Percentiles rank a stretch among this genome's conserved stretches.
These are phyloP conservation scores for Trametes gibbosa DNA, from an alignment of 768 basidiomycete genomes.

Conservation along the genomic window DNA sequence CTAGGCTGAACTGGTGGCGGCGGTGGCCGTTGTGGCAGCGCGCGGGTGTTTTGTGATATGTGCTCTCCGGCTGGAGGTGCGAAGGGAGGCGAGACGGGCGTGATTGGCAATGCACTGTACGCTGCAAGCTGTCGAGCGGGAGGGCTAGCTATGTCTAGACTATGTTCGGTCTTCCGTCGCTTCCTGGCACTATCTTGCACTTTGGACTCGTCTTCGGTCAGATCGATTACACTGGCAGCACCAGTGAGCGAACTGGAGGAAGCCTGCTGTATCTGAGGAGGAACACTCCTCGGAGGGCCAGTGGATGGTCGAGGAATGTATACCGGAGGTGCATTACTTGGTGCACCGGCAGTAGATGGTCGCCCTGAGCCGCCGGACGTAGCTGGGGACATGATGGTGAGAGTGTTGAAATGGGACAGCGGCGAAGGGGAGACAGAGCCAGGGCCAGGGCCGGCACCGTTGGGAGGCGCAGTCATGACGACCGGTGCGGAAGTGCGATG, in stretches of 20 bases:
- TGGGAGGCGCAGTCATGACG: not conserved
- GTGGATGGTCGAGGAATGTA: not conserved
- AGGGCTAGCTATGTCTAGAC: not conserved
- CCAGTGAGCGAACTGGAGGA: constrained; percentile 11
- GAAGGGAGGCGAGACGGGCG: not conserved
- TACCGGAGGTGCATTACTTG: not conserved
- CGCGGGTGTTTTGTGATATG: not conserved
- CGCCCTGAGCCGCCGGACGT: constrained; percentile 8
- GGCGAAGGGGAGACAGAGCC: constrained; percentile 7
- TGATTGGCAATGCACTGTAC: not conserved
- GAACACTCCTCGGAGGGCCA: not conserved
- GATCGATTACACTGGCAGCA: constrained; percentile 13
- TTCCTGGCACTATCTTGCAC: not conserved
- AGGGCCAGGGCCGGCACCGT: not conserved
- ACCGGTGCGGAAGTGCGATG: constrained; percentile 8
- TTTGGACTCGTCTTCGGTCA: not conserved
- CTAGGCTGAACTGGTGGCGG: too few relatives aligned
- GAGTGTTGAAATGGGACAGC: not conserved
- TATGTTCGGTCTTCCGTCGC: constrained; percentile 7
- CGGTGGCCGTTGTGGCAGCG: not conserved
- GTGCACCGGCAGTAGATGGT: not conserved
- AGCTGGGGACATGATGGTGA: constrained; percentile 4
- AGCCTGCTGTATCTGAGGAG: not conserved
- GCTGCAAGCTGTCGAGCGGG: not conserved
- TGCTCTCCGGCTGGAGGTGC: not conserved